Conservation (phyloP, 2,329 filamentous ascomycete genomes). For the Sclerotinia nivalis region DNA sequence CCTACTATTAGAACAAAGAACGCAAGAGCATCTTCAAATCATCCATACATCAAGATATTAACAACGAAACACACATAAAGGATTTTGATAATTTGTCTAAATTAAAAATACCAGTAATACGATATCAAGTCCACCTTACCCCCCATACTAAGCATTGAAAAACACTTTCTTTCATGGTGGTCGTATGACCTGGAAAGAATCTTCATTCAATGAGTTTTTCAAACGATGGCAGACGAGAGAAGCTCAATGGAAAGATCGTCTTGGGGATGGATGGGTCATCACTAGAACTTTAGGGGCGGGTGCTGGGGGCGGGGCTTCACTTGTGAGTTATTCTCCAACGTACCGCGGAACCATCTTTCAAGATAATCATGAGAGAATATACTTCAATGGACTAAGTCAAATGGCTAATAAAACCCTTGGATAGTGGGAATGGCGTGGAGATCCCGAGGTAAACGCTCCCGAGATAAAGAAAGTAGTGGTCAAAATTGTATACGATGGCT, state of each 20-base stretch:
- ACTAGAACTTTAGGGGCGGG: neutral
- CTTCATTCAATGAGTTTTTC: neutral
- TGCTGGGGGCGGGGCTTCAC: neutral
- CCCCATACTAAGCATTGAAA: constrained; percentile 1
- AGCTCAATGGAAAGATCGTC: neutral
- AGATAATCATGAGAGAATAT: neutral
- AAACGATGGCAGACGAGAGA: neutral
- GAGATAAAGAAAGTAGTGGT: neutral
- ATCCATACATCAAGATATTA: neutral
- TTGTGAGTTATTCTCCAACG: neutral
- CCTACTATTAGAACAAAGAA: neutral
- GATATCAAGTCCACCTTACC: neutral
- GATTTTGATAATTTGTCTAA: neutral
- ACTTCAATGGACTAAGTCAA: neutral
- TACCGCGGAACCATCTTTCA: too few relatives aligned
- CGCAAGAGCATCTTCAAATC: neutral
- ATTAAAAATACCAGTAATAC: neutral
- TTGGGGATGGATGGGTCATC: neutral
- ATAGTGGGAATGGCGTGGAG: neutral
- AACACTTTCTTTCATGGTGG: neutral
- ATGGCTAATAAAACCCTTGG: neutral
- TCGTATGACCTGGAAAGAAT: neutral
- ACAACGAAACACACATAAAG: neutral
- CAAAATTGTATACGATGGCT: constrained; percentile 2
- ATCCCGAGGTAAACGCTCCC: neutral